Evolutionary conservation across 345 rosid genomes (phyloP), one percentile per base, ranked within the genome.

Genomic region (Rubroshorea leprosula): DNA sequence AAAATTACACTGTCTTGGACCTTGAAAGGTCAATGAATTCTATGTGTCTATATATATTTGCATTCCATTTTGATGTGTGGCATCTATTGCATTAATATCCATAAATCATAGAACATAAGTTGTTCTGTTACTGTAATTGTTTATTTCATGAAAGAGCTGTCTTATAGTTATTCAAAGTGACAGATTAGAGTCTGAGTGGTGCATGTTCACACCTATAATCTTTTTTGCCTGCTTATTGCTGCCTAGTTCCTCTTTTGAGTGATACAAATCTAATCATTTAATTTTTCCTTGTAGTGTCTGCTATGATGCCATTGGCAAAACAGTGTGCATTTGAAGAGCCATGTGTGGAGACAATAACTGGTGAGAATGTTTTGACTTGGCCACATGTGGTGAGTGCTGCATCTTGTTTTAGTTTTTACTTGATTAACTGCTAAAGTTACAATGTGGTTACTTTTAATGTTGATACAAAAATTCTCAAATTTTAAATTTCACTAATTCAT

Each of bases 241-340:
- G 41, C 41, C 41, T 35, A 6, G 1, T 35, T 35, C 41, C 41
- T 3, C 41, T 6, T 35, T 35, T 13, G 12, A 35, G 11, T 6
- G 3, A 35, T 35, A 10, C 9, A 35, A 35, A 35, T 35, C 12
- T 13, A 10, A 8, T 35, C 22, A 35, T 22, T 5, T 38, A 14
- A 16, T 69, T 51, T 65, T 47, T 60, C 51, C 39, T 72, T 70
- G 72, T 81, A 89, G 97, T 92, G 99, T 89, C 99, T 76, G 89
- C 96, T 58, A 82, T 92, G 96, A 52, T 92, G 87, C 91, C 84
- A 19, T 67, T 92, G 54, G 99, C 99, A 55, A 92, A 86, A 76
- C 97, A 89, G 63, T 86, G 97, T 73, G 99, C 97, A 5, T 89
- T 89, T 71, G 99, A 92, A 69, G 99, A 92, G 74, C 99, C 99